Evolutionary conservation across 2,329 filamentous ascomycete genomes (phyloP).

Genomic region (Graphium sp.): DNA sequence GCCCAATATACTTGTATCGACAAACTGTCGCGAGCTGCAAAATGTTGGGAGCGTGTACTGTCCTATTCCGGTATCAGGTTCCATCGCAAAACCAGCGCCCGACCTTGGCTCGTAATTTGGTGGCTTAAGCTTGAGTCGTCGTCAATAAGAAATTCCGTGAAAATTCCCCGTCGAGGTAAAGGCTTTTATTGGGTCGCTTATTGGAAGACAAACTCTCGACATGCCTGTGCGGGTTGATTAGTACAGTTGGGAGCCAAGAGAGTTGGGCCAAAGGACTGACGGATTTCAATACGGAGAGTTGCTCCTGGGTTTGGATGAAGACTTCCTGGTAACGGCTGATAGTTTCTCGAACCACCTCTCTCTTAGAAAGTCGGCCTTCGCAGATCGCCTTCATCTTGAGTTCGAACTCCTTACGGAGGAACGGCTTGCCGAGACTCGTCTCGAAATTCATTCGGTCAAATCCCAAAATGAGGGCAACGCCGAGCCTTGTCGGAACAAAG

Average conservation of each 20-base stretch:
- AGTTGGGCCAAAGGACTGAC: slow-evolving; percentile 24
- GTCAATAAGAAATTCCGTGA: neutral
- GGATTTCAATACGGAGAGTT: slow-evolving; percentile 48
- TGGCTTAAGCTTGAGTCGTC: no score
- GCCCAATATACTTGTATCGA: no score
- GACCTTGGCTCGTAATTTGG: no score
- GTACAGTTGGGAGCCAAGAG: neutral
- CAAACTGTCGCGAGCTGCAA: no score
- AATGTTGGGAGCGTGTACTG: no score
- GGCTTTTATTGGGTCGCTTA: no score
- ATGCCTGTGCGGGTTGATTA: slow-evolving; percentile 11
- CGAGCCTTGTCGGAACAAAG: slow-evolving; percentile 84
- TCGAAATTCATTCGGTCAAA: slow-evolving; percentile 92
- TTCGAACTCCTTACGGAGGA: slow-evolving; percentile 96
- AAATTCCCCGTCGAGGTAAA: no score
- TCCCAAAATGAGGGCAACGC: slow-evolving; percentile 80
- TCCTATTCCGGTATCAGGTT: no score
- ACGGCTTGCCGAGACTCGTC: slow-evolving; percentile 85
- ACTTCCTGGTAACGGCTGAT: slow-evolving; percentile 75
- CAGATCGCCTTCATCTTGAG: slow-evolving; percentile 93
- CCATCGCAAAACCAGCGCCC: no score
- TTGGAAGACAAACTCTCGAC: slow-evolving; percentile 19
- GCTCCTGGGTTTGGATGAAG: slow-evolving; percentile 65
- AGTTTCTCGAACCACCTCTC: slow-evolving; percentile 65
- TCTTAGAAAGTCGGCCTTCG: slow-evolving; percentile 61